Evolutionary conservation across 768 basidiomycete genomes (phyloP), one percentile per base, ranked within the genome.

Genomic region (Kwoniella shandongensis): DNA sequence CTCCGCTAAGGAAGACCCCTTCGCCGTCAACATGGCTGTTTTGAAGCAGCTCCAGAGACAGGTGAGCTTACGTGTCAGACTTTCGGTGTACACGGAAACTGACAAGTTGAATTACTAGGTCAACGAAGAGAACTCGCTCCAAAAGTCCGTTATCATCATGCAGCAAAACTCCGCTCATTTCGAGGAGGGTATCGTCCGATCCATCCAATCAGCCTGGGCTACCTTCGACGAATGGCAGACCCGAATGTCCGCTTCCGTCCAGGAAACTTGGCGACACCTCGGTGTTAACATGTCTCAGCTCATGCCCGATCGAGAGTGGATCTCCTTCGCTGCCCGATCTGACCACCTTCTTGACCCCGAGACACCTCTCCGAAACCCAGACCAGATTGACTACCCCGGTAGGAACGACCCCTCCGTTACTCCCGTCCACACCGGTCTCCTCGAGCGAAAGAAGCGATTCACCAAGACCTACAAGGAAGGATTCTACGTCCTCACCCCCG

Each of bases 301-400:
- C 32, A 84, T 86, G 20, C 87, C 92, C 0, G 91, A 93, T 66
- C 79, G 86, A 51, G 96, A 99, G 76, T 99, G 94, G 94, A 89
- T 98, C 62, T 83, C 89, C 5, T 98, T 99, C 77, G 86, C 89
- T 1, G 91, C 91, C 0, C 83, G 94, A 23, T 86, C 86, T 17
- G 94, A 98, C 73, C 94, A 98, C 76, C 84, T 99, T 15, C 82
- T 99, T 47, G 91, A 99, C 76, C 94, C 94, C 0, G 93, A 98
- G 69, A 99, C 94, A 0, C 94, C 94, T 1, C 81, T 98, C 15
- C 63, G 76, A 57, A 77, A 77, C 71, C 77, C 77, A 25, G 77
- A 78, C 60, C 60, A 69, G 35, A 87, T 98, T 70, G 80, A 82
- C 47, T 98, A 96, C 78, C 94, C 94, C 0, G 84, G 84, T 57